These are phyloP conservation scores for Fusarium verticillioides DNA, from an alignment of 2,329 filamentous ascomycete genomes.

Conservation along the genomic window DNA sequence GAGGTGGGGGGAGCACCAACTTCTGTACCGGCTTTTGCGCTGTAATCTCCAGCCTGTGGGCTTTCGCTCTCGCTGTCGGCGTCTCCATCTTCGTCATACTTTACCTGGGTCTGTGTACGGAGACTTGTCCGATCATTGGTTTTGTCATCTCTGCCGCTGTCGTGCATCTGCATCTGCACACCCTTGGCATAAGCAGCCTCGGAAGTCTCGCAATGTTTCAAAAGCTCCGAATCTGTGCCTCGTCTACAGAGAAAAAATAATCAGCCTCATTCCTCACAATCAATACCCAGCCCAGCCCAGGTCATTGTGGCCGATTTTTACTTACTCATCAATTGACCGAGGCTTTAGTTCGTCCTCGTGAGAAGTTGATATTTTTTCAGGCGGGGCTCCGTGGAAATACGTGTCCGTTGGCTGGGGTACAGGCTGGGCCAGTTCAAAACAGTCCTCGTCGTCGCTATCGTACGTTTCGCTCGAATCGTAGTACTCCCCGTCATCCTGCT, in stretches of 20 bases:
- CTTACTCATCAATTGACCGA: constrained; percentile 26
- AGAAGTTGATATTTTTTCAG: constrained; percentile 28
- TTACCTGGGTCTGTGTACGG: constrained; percentile 11
- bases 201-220: constrained; percentile 13
- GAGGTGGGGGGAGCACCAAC: constrained; percentile 30
- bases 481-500: constrained; percentile 60
- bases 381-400: constrained; percentile 47
- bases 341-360: constrained; percentile 29
- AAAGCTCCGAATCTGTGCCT: not conserved
- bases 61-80: not conserved
- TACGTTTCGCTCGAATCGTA: constrained; percentile 43
- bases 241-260: not conserved
- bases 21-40: constrained; percentile 19
- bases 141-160: constrained; percentile 14
- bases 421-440: constrained; percentile 71
- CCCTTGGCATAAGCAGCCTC: constrained; percentile 7
- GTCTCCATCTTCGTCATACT: constrained; percentile 14
- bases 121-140: constrained; percentile 18
- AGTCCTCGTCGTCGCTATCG: constrained; percentile 56
- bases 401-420: constrained; percentile 64
- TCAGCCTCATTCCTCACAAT: constrained; percentile 3
- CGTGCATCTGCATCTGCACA: constrained; percentile 4
- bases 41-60: constrained; percentile 24
- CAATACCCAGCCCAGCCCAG: not conserved
- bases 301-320: not conserved